These are phyloP conservation scores for Passiflora organensis DNA, from an alignment of 345 rosid species.

Conservation along the genomic window DNA sequence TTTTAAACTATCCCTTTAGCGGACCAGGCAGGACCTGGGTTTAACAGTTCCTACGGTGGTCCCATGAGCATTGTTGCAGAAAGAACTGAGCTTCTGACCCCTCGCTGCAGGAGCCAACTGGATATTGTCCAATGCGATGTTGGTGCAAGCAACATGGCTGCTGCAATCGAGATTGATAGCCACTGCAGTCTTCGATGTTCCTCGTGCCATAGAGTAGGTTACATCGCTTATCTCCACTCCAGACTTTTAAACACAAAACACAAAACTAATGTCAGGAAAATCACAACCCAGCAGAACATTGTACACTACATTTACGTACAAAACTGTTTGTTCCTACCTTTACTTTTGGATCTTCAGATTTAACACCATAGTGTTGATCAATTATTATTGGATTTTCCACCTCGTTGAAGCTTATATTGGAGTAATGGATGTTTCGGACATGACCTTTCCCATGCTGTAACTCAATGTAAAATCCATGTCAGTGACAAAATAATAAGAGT, in stretches of 20 bases:
- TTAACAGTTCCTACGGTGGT: conserved; percentile 12
- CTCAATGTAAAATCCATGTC: not conserved
- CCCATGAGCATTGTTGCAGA: conserved; percentile 32
- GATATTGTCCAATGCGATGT: conserved; percentile 15
- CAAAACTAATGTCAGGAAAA: not conserved
- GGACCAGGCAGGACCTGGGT: conserved; percentile 1
- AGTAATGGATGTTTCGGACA: conserved; percentile 22
- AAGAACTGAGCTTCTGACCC: conserved; percentile 16
- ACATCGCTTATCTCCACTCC: conserved; percentile 36
- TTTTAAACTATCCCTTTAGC: too few relatives aligned
- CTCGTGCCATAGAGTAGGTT: conserved; percentile 12
- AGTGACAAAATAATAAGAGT: not conserved
- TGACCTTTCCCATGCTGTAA: conserved; percentile 23
- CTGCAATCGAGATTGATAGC: conserved; percentile 40
- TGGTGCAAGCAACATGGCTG: conserved; percentile 22
- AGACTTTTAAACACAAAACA: conserved; percentile 1
- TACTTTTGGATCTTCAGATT: too few relatives aligned
- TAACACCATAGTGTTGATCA: conserved; percentile 27
- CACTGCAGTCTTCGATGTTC: conserved; percentile 28
- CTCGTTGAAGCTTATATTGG: conserved; percentile 16
- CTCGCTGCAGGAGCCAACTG: conserved; percentile 5
- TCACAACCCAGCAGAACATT: not conserved
- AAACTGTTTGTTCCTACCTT: conserved; percentile 3
- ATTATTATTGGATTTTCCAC: conserved; percentile 29
- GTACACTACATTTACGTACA: not conserved